phyloP scores from a whole-genome alignment of 139 green algal species.

The Chlorella vulgaris region DNA sequence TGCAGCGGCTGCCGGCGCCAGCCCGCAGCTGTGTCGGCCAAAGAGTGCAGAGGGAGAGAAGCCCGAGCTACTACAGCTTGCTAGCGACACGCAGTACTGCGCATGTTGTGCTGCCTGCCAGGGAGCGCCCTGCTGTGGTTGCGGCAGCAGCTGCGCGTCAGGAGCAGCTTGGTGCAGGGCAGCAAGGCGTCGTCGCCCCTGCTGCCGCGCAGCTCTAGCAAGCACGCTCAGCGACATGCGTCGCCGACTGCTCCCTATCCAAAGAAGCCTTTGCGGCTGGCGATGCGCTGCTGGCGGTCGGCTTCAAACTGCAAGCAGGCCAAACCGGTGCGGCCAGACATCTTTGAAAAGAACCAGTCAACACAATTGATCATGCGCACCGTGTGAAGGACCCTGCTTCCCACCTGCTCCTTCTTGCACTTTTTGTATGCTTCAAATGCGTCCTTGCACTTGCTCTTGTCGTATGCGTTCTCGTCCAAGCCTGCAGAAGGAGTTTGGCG shows the following conservation, averaged over 20 bases:
- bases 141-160: no score
- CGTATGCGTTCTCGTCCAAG: slow-evolving; percentile 44
- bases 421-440: slow-evolving; percentile 43
- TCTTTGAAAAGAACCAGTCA: no score
- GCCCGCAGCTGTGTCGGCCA: no score
- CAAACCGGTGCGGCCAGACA: no score
- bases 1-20: background rate
- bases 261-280: slow-evolving; percentile 19
- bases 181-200: background rate
- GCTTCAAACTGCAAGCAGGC: slow-evolving; percentile 1
- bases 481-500: slow-evolving; percentile 11
- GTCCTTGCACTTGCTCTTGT: slow-evolving; percentile 31
- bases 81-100: no score
- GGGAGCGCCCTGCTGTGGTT: background rate
- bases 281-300: background rate
- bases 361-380: no score
- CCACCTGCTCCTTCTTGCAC: slow-evolving; percentile 42
- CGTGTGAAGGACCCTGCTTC: background rate
- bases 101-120: background rate
- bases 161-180: background rate
- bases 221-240: slow-evolving; percentile 2
- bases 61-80: no score
- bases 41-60: no score
- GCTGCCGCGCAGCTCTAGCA: background rate
- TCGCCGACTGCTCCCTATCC: background rate